Conservation (phyloP, 2,329 filamentous ascomycete genomes). For the Neonectria hederae region DNA sequence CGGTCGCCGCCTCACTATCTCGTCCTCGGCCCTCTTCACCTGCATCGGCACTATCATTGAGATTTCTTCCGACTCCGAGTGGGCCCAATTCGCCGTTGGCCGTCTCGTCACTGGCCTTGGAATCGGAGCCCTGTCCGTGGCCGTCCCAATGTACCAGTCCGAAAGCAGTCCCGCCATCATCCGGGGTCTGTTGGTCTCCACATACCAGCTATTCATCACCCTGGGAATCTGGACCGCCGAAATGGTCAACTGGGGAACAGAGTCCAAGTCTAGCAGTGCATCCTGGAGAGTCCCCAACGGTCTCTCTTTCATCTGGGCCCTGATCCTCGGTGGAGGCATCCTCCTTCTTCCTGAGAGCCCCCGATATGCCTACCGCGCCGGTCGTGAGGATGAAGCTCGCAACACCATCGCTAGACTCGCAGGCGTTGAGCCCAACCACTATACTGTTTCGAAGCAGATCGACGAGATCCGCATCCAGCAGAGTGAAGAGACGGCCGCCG, state of each 20-base stretch:
- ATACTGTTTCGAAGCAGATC: constrained; percentile 58
- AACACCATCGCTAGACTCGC: constrained; percentile 58
- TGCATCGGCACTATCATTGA: constrained; percentile 72
- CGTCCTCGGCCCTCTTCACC: constrained; percentile 69
- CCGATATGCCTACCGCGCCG: constrained; percentile 59
- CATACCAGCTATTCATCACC: constrained; percentile 76
- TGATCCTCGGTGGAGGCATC: constrained; percentile 60
- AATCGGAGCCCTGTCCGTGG: constrained; percentile 70
- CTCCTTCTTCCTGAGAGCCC: constrained; percentile 65
- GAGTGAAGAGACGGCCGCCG: constrained; percentile 54
- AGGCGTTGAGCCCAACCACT: constrained; percentile 51
- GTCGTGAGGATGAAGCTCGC: constrained; percentile 59
- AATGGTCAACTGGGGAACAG: constrained; percentile 70
- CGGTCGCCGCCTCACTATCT: constrained; percentile 70
- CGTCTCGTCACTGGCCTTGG: constrained; percentile 73
- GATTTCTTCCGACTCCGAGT: constrained; percentile 63
- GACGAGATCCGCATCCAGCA: constrained; percentile 62
- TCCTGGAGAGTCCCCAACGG: constrained; percentile 72
- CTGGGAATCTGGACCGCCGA: constrained; percentile 70
- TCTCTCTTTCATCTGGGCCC: constrained; percentile 64
- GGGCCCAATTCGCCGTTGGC: constrained; percentile 73
- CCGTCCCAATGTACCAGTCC: constrained; percentile 74
- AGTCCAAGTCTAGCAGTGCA: constrained; percentile 53
- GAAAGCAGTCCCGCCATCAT: constrained; percentile 73
- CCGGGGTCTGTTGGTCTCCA: constrained; percentile 69